Percentiles rank a stretch among this genome's conserved stretches.
Conservation (phyloP, 2,329 filamentous ascomycete genomes). For the Alternaria hordeiaustralica region DNA sequence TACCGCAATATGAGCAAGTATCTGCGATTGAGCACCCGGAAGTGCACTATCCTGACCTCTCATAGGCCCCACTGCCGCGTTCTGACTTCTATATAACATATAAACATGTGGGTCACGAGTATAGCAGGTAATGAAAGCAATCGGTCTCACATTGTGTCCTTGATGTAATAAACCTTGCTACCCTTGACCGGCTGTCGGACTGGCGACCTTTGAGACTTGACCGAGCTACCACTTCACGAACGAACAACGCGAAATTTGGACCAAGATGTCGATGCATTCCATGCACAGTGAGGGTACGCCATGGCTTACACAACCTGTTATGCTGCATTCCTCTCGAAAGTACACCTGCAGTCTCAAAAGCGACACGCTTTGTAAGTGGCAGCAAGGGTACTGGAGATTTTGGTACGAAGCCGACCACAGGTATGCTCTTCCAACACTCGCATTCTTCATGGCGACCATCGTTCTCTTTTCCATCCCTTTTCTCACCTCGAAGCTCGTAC, state of each 20-base stretch:
- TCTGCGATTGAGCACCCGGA: background rate
- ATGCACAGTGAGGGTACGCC: background rate
- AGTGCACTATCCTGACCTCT: background rate
- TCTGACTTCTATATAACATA: background rate
- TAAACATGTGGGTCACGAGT: background rate
- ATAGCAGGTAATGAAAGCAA: background rate
- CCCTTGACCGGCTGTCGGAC: background rate
- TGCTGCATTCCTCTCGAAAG: background rate
- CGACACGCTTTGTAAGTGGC: background rate
- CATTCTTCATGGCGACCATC: constrained; percentile 60
- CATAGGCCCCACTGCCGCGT: background rate
- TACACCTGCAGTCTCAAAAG: background rate
- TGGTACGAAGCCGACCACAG: constrained; percentile 62
- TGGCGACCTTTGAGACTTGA: background rate
- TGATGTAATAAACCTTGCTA: background rate
- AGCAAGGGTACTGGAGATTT: background rate
- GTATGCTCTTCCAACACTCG: constrained; percentile 60
- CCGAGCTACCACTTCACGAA: background rate
- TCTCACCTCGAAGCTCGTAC: constrained; percentile 41
- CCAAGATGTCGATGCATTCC: background rate
- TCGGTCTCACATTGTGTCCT: background rate
- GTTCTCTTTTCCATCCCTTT: constrained; percentile 56
- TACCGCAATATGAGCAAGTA: background rate
- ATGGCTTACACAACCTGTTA: background rate
- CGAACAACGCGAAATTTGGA: background rate